Percentiles rank a stretch among this genome's conserved stretches.
phyloP scores from a whole-genome alignment of 176 grass and related monocot genomes.

The Elaeis guineensis region DNA sequence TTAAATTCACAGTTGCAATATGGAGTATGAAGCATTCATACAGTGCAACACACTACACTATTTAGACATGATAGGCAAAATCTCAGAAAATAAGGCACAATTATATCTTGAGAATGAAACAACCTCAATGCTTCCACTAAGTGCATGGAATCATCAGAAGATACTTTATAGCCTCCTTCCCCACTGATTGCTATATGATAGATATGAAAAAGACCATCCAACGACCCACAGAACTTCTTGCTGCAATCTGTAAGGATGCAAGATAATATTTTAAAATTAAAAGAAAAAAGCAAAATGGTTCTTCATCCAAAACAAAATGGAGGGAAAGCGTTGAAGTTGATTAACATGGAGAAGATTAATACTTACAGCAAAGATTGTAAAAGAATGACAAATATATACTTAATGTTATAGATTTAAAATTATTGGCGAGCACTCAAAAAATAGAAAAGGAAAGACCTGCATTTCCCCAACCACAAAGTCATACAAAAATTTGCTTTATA shows the following conservation, averaged over 20 bases:
- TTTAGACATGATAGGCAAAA: not conserved
- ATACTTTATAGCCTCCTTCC: constrained; percentile 97
- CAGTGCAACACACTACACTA: not conserved
- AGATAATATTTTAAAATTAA: not conserved
- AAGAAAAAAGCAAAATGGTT: not conserved
- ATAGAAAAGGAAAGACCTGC: not conserved
- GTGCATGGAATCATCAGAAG: constrained; percentile 88
- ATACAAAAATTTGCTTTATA: too few relatives aligned
- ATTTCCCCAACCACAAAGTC: too few relatives aligned
- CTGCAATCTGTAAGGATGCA: constrained; percentile 55
- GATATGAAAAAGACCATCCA: constrained; percentile 94
- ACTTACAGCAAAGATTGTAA: not conserved
- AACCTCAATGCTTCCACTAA: constrained; percentile 99
- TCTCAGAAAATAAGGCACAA: not conserved
- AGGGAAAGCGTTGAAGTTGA: too few relatives aligned
- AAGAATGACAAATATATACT: not conserved
- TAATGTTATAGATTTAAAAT: not conserved
- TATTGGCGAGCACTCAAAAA: too few relatives aligned
- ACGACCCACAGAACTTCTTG: constrained; percentile 67
- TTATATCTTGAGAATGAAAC: constrained; percentile 13
- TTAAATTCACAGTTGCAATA: too few relatives aligned
- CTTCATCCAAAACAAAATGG: too few relatives aligned
- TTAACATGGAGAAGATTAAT: not conserved
- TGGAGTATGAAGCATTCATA: too few relatives aligned
- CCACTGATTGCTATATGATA: constrained; percentile 94